These are phyloP conservation scores for Syzygium oleosum DNA, from an alignment of 345 rosid species.

Conservation along the genomic window DNA sequence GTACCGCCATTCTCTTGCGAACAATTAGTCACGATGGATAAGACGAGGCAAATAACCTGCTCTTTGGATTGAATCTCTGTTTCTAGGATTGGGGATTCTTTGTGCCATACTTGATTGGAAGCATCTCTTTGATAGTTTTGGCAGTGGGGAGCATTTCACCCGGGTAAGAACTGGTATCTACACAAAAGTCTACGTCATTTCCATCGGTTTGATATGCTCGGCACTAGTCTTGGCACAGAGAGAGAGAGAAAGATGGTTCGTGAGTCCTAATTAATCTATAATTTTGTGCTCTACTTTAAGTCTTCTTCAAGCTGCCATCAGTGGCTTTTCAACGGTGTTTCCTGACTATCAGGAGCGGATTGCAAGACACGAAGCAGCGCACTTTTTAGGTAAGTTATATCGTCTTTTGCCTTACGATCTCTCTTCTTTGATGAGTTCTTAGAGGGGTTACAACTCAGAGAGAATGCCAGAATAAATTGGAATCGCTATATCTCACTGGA, in stretches of 20 bases:
- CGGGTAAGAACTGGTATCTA: constrained; percentile 36
- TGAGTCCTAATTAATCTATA: neutral
- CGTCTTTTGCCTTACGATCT: neutral
- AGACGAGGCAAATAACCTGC: neutral
- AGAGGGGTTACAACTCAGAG: neutral
- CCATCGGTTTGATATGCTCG: neutral
- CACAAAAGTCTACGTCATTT: neutral
- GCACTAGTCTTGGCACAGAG: neutral
- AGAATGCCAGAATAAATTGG: neutral
- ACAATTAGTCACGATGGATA: neutral
- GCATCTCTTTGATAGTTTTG: constrained; percentile 78
- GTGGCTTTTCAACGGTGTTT: constrained; percentile 67
- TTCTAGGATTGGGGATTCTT: constrained; percentile 97
- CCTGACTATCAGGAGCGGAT: constrained; percentile 89
- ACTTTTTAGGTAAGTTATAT: constrained; percentile 56
- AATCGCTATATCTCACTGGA: neutral
- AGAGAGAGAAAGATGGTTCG: neutral
- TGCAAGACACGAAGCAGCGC: constrained; percentile 86
- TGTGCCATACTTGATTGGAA: constrained; percentile 82
- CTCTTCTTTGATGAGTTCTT: neutral
- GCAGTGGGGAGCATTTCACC: constrained; percentile 86
- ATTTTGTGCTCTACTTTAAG: constrained; percentile 12
- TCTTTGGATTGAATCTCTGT: neutral
- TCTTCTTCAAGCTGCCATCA: constrained; percentile 86
- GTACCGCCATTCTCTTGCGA: neutral